Conservation (phyloP, 495 filamentous ascomycete species). For the Aspergillus conjunctus region DNA sequence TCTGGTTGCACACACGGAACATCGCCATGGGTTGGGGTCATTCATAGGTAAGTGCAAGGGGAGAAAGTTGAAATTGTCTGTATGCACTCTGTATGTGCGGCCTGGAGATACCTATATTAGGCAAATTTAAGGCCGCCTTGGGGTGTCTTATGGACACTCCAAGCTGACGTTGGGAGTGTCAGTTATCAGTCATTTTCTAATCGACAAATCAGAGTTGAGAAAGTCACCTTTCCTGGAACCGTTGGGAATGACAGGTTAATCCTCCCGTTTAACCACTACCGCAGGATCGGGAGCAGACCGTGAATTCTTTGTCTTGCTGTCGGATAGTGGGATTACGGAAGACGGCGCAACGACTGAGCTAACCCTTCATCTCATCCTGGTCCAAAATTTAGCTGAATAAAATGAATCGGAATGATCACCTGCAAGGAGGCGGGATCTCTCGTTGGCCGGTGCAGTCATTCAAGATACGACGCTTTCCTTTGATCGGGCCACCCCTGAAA, state of each 20-base stretch:
- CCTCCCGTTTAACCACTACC: background rate
- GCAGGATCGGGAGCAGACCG: conserved; percentile 6
- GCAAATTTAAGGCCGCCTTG: too few species aligned
- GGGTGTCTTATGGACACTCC: too few species aligned
- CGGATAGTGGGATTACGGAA: background rate
- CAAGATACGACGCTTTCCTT: conserved; percentile 6
- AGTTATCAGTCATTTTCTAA: background rate
- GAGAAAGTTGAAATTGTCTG: too few species aligned
- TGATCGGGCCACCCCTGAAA: conserved; percentile 23
- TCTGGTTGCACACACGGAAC: background rate
- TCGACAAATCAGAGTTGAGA: conserved; percentile 1
- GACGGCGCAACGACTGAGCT: too few species aligned
- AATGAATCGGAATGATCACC: conserved; percentile 15
- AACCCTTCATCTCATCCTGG: background rate
- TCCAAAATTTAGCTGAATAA: background rate
- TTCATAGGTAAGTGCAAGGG: too few species aligned
- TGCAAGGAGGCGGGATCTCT: conserved; percentile 26
- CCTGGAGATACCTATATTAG: too few species aligned
- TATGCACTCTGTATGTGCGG: too few species aligned
- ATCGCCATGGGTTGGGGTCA: background rate
- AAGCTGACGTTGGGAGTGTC: background rate
- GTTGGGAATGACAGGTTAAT: conserved; percentile 22
- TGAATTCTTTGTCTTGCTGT: too few species aligned
- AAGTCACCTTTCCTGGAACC: background rate
- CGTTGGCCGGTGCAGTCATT: conserved; percentile 14